Conservation (phyloP, 257 asterid species). For the Primulina eburnea region DNA sequence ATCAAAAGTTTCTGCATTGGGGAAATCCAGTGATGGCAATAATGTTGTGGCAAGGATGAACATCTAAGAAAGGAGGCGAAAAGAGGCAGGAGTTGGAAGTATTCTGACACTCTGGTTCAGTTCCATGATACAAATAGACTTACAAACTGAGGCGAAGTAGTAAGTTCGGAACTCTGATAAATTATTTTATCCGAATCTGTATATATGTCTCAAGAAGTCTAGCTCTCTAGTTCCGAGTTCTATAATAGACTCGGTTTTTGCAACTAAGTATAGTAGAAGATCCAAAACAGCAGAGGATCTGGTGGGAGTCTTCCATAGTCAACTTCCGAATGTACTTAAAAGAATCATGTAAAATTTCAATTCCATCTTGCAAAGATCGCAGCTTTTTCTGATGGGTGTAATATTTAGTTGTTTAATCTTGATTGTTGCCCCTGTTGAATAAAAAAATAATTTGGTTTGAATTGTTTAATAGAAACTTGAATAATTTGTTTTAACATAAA, state of each 20-base stretch:
- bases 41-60: slow-evolving; percentile 4
- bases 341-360: slow-evolving; percentile 23
- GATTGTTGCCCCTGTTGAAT: background rate
- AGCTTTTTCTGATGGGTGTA: background rate
- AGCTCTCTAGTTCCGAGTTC: slow-evolving; percentile 25
- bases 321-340: background rate
- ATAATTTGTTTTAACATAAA: background rate
- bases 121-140: slow-evolving; percentile 15
- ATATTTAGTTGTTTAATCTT: background rate
- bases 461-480: background rate
- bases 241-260: slow-evolving; percentile 6
- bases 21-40: slow-evolving; percentile 7
- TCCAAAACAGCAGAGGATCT: background rate
- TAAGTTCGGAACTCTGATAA: slow-evolving; percentile 30
- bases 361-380: slow-evolving; percentile 5
- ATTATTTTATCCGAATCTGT: slow-evolving; percentile 39
- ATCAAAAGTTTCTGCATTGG: slow-evolving; percentile 15
- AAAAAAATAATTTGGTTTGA: slow-evolving; percentile 19
- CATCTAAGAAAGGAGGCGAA: background rate
- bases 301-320: background rate
- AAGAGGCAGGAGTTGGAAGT: background rate
- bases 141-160: slow-evolving; percentile 21
- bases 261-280: background rate
- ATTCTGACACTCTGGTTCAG: background rate
- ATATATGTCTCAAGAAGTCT: slow-evolving; percentile 33